Evolutionary conservation across 768 basidiomycete species (phyloP).

Genomic region (Amanita rimosa): DNA sequence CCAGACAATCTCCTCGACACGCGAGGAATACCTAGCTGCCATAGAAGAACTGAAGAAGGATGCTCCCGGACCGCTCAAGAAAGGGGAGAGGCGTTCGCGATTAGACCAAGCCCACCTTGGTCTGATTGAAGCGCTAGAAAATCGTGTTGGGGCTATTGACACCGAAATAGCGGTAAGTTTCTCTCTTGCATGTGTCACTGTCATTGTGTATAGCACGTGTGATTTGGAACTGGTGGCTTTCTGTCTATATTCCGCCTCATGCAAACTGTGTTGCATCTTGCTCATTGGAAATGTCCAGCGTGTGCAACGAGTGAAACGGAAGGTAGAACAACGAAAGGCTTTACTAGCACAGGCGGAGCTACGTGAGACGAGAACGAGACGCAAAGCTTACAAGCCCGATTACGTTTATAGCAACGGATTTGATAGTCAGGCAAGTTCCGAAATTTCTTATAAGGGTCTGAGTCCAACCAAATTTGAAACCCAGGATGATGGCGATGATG

Average conservation of each 20-base stretch:
- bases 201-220: slow-evolving; percentile 6
- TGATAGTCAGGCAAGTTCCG: slow-evolving; percentile 50
- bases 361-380: slow-evolving; percentile 68
- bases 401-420: slow-evolving; percentile 66
- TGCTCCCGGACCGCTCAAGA: slow-evolving; percentile 32
- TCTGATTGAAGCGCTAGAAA: slow-evolving; percentile 52
- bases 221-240: slow-evolving; percentile 1
- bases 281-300: slow-evolving; percentile 32
- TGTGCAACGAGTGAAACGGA: slow-evolving; percentile 56
- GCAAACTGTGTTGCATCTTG: slow-evolving; percentile 1
- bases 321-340: slow-evolving; percentile 54
- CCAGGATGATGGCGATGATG: slow-evolving; percentile 47
- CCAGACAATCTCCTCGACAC: slow-evolving; percentile 56
- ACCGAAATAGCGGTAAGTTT: slow-evolving; percentile 59
- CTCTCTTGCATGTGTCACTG: slow-evolving; percentile 7
- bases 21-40: slow-evolving; percentile 58
- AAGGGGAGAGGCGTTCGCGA: slow-evolving; percentile 40
- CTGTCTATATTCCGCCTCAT: slow-evolving; percentile 1
- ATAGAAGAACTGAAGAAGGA: slow-evolving; percentile 49
- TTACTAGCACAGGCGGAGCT: slow-evolving; percentile 67
- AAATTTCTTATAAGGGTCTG: slow-evolving; percentile 8
- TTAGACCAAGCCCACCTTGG: slow-evolving; percentile 48
- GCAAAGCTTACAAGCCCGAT: slow-evolving; percentile 62
- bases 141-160: slow-evolving; percentile 54
- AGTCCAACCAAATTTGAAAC: slow-evolving; percentile 20